Percentiles rank a stretch among this genome's conserved stretches.
phyloP scores from a whole-genome alignment of 2,329 filamentous ascomycete species.

The Aureobasidium lini region DNA sequence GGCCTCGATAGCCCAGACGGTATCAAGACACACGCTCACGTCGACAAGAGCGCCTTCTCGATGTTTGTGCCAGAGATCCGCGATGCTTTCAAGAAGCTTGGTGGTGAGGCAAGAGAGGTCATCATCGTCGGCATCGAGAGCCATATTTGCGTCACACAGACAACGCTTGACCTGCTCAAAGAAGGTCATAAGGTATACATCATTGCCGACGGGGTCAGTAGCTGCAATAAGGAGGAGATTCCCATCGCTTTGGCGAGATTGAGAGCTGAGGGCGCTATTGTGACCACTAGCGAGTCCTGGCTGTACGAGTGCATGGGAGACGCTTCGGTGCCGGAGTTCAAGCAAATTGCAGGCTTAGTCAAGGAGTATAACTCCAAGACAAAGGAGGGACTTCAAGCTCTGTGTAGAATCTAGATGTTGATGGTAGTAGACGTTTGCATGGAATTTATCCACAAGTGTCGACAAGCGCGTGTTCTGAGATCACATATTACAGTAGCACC shows the following conservation, averaged over 20 bases:
- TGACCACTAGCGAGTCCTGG: constrained; percentile 84
- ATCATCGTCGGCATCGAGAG: constrained; percentile 86
- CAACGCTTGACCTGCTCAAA: constrained; percentile 69
- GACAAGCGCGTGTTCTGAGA: not conserved
- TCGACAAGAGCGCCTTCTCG: constrained; percentile 85
- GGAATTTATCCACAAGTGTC: not conserved
- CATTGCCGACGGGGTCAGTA: constrained; percentile 82
- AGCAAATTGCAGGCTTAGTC: constrained; percentile 63
- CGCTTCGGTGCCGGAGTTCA: constrained; percentile 65
- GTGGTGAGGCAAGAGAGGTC: constrained; percentile 41
- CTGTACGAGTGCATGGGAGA: constrained; percentile 87
- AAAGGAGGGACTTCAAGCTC: constrained; percentile 55
- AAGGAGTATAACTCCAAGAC: constrained; percentile 70
- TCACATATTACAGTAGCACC: not conserved
- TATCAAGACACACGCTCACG: constrained; percentile 46
- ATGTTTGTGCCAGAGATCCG: constrained; percentile 71
- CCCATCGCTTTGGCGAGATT: constrained; percentile 69
- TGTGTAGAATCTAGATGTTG: constrained; percentile 42
- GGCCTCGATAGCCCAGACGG: constrained; percentile 44
- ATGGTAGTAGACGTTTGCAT: not conserved
- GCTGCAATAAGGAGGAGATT: constrained; percentile 76
- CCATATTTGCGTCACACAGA: constrained; percentile 94
- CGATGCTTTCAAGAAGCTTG: constrained; percentile 33
- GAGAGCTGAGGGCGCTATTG: constrained; percentile 64
- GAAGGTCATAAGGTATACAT: constrained; percentile 77